phyloP scores from a whole-genome alignment of 768 basidiomycete genomes.

The Leccinum truebloodii region DNA sequence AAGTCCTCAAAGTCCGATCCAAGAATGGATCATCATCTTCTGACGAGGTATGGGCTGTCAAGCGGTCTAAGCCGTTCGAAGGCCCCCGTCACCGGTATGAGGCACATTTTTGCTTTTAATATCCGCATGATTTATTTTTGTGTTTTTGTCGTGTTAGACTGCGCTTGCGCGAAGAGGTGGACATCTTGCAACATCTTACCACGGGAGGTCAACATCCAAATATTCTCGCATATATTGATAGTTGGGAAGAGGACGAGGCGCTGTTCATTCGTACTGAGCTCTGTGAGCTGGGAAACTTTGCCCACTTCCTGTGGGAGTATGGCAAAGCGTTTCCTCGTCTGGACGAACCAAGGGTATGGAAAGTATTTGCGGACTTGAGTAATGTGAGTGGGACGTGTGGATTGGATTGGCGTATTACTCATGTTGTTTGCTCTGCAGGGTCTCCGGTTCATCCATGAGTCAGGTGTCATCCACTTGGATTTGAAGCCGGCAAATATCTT shows the following conservation, averaged over 20 bases:
- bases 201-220: slow-evolving; percentile 61
- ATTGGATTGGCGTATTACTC: slow-evolving; percentile 23
- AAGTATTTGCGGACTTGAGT: slow-evolving; percentile 87
- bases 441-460: slow-evolving; percentile 84
- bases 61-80: slow-evolving; percentile 91
- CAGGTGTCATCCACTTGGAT: slow-evolving; percentile 91
- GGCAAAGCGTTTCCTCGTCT: slow-evolving; percentile 81
- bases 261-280: slow-evolving; percentile 94
- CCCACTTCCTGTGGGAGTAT: slow-evolving; percentile 88
- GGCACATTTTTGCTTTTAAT: slow-evolving; percentile 28
- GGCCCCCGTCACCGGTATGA: slow-evolving; percentile 84
- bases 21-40: slow-evolving; percentile 53
- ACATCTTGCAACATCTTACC: slow-evolving; percentile 79
- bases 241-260: slow-evolving; percentile 91
- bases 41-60: slow-evolving; percentile 74
- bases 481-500: slow-evolving; percentile 98
- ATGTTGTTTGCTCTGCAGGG: slow-evolving; percentile 51
- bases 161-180: slow-evolving; percentile 92
- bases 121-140: slow-evolving; percentile 20
- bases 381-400: slow-evolving; percentile 59
- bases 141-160: slow-evolving; percentile 44
- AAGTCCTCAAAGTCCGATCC: slow-evolving; percentile 80
- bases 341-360: slow-evolving; percentile 95
- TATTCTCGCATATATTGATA: slow-evolving; percentile 86
- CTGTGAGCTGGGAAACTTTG: slow-evolving; percentile 91